Conservation (phyloP, 2,329 filamentous ascomycete species). For the Arthrobotrys sphaeroides region DNA sequence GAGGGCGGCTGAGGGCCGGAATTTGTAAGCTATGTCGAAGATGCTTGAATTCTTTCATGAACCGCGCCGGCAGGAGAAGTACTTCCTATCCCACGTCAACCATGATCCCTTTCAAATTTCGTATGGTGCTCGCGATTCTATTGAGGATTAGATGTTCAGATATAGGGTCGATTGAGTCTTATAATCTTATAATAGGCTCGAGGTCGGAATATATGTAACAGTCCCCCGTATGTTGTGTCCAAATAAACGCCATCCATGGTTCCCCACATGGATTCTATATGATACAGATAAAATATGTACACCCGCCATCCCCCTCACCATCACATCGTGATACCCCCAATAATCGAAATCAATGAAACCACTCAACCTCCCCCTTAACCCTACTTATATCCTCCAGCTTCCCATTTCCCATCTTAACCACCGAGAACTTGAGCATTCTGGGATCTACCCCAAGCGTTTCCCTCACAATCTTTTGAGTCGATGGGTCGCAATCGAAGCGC, state of each 20-base stretch:
- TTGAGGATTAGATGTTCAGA: not conserved
- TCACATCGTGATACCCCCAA: not conserved
- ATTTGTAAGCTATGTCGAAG: conserved; percentile 12
- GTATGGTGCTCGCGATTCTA: not conserved
- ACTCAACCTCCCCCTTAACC: conserved; percentile 67
- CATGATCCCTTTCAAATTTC: no score
- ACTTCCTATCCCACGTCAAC: no score
- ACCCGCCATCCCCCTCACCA: not conserved
- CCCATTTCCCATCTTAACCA: conserved; percentile 80
- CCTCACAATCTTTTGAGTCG: conserved; percentile 78
- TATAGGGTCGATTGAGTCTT: not conserved
- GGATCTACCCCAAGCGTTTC: conserved; percentile 84
- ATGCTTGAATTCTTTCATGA: not conserved
- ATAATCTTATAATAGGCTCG: no score
- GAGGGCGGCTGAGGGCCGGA: not conserved
- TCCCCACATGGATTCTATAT: conserved; percentile 14
- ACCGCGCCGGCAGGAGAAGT: no score
- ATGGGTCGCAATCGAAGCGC: conserved; percentile 84
- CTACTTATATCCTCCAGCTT: conserved; percentile 71
- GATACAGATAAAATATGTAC: conserved; percentile 42
- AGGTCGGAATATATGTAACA: no score
- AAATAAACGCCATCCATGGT: conserved; percentile 22
- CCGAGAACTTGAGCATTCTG: conserved; percentile 83
- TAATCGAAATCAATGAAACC: conserved; percentile 58
- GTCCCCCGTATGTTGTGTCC: conserved; percentile 5